Base-by-base conservation (phyloP, 371 early-diverging fungal genomes). In the Dinochytrium kinnereticum region DNA sequence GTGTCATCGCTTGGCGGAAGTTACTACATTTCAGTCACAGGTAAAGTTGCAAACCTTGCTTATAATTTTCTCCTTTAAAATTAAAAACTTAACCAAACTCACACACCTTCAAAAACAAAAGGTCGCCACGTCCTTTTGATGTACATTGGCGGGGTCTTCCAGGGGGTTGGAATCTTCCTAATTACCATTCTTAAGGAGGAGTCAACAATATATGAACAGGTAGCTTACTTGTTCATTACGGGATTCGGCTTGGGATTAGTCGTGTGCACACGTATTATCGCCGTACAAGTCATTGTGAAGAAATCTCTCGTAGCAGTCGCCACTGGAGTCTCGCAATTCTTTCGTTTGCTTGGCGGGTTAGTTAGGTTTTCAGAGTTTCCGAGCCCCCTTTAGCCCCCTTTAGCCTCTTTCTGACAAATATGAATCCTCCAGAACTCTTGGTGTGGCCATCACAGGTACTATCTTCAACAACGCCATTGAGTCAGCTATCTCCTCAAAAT, bases 261-360 rank as follows among this genome's bases (percentile, higher is more conserved):
- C 36, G 79, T 90, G 53, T 91, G 90, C 75, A 87, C 84, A 19
- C 66, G 80, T 59, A 75, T 91, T 51, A 72, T 89, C 36, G 87
- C 84, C 0, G 85, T 84, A 1, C 93, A 93, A 71, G 81, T 85
- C 0, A 76, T 86, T 0, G 86, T 85, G 33, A 67, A 74, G 15
- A 67, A 65, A 5, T 68, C 73, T 57, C 70, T 80, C 64, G 85
- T 90, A 66, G 89, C 93, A 15, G 81, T 92, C 19, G 89, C 86
- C 39, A 90, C 94, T 26, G 79, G 88, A 2, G 78, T 86, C 68
- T 71, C 82, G 13, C 84, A 85, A 69, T 90, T 89, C 70, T 82
- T 80, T 73, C 87, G 89, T 37, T 85, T 89, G 0, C 82, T 92
- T 19, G 93, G 94, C 40, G 90, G 91, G 80, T n/a, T n/a, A n/a